A percentile compares a stretch with the other conserved stretches of the same genome.
Evolutionary conservation across 2,329 filamentous ascomycete species (phyloP).

Genomic region (Calonectria leucothoes): DNA sequence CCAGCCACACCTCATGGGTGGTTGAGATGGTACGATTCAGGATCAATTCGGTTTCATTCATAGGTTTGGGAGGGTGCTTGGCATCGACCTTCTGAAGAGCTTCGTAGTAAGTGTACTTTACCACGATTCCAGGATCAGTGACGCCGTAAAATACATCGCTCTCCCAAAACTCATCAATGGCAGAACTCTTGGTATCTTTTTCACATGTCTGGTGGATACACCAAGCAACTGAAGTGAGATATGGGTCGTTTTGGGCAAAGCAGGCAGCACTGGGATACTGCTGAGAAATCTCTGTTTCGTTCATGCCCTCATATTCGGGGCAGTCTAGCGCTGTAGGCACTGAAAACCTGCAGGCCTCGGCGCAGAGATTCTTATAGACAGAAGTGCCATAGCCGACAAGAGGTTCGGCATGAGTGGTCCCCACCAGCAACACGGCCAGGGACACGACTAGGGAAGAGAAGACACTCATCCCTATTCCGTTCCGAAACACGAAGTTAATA

Average conservation of each 20-base stretch:
- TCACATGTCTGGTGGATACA: slow-evolving; percentile 29
- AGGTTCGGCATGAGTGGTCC: slow-evolving; percentile 6
- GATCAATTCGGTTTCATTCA: neutral
- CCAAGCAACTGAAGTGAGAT: slow-evolving; percentile 37
- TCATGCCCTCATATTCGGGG: slow-evolving; percentile 35
- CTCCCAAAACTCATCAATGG: slow-evolving; percentile 34
- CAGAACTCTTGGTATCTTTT: neutral
- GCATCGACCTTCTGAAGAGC: slow-evolving; percentile 28
- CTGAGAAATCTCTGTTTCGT: slow-evolving; percentile 25
- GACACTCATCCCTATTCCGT: slow-evolving; percentile 13
- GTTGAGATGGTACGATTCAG: slow-evolving; percentile 34
- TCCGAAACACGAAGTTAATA: neutral
- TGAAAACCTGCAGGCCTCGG: slow-evolving; percentile 28
- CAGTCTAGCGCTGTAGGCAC: slow-evolving; percentile 31
- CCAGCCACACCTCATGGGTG: slow-evolving; percentile 8
- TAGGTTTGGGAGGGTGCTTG: slow-evolving; percentile 3
- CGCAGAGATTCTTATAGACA: slow-evolving; percentile 20
- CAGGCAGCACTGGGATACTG: slow-evolving; percentile 29
- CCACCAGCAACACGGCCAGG: neutral
- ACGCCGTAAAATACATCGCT: slow-evolving; percentile 25
- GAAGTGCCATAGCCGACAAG: slow-evolving; percentile 35
- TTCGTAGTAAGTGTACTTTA: slow-evolving; percentile 27
- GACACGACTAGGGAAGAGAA: neutral
- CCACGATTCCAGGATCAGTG: neutral
- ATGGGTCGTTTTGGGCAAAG: slow-evolving; percentile 24